A percentile compares a stretch with the other conserved stretches of the same genome.
These are phyloP conservation scores for Aspergillus unguis DNA, from an alignment of 2,329 filamentous ascomycete species.

Conservation along the genomic window DNA sequence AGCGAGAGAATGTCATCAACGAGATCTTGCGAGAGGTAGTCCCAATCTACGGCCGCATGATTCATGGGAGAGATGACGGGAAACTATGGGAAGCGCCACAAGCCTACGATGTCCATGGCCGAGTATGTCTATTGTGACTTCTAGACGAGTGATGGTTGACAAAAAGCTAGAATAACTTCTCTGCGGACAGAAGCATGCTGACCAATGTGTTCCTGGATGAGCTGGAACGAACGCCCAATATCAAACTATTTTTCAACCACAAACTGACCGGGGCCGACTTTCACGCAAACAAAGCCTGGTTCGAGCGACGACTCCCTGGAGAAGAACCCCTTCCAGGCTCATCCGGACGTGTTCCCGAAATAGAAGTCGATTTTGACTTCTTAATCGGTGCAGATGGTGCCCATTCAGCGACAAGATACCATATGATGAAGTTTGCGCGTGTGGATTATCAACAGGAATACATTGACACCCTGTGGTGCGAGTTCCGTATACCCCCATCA, in stretches of 20 bases:
- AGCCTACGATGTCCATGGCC: constrained; percentile 82
- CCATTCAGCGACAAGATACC: constrained; percentile 84
- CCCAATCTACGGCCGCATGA: constrained; percentile 95
- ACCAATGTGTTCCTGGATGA: constrained; percentile 83
- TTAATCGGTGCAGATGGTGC: constrained; percentile 94
- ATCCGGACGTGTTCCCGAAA: constrained; percentile 58
- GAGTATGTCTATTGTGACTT: constrained; percentile 53
- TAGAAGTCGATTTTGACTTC: constrained; percentile 84
- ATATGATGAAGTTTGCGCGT: constrained; percentile 90
- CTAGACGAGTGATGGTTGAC: constrained; percentile 8
- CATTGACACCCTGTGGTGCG: constrained; percentile 96
- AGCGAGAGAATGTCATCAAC: constrained; percentile 65
- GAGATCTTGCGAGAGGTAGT: constrained; percentile 74
- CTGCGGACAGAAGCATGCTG: constrained; percentile 77
- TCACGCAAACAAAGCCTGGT: constrained; percentile 74
- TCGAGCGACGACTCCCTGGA: constrained; percentile 57
- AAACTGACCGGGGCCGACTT: constrained; percentile 92
- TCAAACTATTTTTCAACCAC: constrained; percentile 88
- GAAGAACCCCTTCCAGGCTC: constrained; percentile 31
- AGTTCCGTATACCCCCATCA: constrained; percentile 73
- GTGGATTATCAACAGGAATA: constrained; percentile 94
- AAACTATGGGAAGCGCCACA: constrained; percentile 74
- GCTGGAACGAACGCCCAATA: constrained; percentile 79
- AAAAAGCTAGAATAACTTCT: constrained; percentile 66
- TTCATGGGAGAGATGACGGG: constrained; percentile 70